Conservation (phyloP, 1,284 basidiomycete species). For the Cryptococcus sp. region DNA sequence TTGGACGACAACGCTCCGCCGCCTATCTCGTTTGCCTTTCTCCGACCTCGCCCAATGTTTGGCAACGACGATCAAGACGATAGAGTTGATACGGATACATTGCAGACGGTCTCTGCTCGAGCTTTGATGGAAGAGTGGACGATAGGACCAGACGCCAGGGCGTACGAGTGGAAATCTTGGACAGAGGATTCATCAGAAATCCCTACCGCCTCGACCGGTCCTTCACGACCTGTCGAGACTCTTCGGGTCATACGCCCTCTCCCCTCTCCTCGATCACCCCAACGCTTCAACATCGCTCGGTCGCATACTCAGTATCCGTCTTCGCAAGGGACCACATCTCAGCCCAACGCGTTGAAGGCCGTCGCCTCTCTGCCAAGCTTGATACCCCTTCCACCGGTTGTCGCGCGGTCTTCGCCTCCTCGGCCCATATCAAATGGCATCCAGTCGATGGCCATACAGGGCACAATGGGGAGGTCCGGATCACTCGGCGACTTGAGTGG, state of each 20-base stretch:
- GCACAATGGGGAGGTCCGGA: not conserved
- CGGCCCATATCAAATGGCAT: not conserved
- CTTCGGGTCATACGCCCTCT: slow-evolving; percentile 9
- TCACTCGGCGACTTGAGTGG: not conserved
- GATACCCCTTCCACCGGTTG: not conserved
- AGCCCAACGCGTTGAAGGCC: not conserved
- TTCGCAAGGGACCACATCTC: too few species aligned
- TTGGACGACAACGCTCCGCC: slow-evolving; percentile 19
- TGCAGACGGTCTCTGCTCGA: not conserved
- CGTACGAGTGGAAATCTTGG: slow-evolving; percentile 27
- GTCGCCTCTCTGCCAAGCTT: not conserved
- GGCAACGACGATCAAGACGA: not conserved
- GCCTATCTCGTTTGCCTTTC: slow-evolving; percentile 9
- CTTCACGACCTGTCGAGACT: not conserved
- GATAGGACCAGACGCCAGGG: slow-evolving; percentile 11
- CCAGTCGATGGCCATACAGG: not conserved
- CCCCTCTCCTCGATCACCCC: slow-evolving; percentile 2
- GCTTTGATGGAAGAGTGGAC: slow-evolving; percentile 28
- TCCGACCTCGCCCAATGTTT: slow-evolving; percentile 5
- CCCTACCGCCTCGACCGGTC: not conserved
- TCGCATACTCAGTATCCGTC: not conserved
- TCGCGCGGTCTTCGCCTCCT: slow-evolving; percentile 2
- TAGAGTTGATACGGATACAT: not conserved
- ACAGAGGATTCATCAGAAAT: not conserved
- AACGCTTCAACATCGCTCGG: not conserved